phyloP scores from a whole-genome alignment of 2,329 filamentous ascomycete genomes.

The Arthroderma sp. region DNA sequence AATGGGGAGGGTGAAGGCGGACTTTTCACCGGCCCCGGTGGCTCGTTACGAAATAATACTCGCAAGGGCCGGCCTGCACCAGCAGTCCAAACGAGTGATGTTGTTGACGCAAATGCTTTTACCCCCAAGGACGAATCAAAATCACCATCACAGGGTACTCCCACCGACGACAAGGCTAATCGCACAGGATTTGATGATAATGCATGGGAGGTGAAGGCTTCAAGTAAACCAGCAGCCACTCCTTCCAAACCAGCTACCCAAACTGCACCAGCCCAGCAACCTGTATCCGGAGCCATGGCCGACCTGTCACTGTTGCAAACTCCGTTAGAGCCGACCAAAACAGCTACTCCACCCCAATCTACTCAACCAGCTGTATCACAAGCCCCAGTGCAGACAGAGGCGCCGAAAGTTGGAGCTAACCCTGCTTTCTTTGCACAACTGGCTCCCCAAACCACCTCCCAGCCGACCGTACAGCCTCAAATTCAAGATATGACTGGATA shows the following conservation, averaged over 20 bases:
- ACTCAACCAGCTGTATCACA: conserved; percentile 32
- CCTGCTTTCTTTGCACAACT: conserved; percentile 41
- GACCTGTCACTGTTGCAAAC: conserved; percentile 52
- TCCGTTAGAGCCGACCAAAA: conserved; percentile 43
- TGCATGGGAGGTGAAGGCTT: conserved; percentile 90
- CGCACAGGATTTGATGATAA: conserved; percentile 77
- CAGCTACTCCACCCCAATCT: conserved; percentile 38
- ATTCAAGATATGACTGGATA: conserved; percentile 27
- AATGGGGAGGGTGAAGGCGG: conserved; percentile 50
- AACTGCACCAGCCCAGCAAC: conserved; percentile 26
- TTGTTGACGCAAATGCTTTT: conserved; percentile 78
- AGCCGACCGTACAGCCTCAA: conserved; percentile 13
- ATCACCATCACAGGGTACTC: conserved; percentile 35
- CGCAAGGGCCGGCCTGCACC: conserved; percentile 81
- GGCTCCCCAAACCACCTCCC: conserved; percentile 11
- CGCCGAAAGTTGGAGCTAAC: conserved; percentile 29
- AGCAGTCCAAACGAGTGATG: conserved; percentile 70
- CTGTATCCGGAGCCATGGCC: conserved; percentile 56
- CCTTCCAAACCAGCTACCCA: conserved; percentile 17
- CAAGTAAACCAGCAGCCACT: conserved; percentile 39
- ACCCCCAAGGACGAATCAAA: conserved; percentile 45
- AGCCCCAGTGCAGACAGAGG: conserved; percentile 29
- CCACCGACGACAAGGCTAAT: conserved; percentile 37
- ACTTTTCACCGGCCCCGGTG: conserved; percentile 87
- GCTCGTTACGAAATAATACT: conserved; percentile 83